phyloP scores from a whole-genome alignment of 1,284 basidiomycete species.

The Thelephora terrestris region DNA sequence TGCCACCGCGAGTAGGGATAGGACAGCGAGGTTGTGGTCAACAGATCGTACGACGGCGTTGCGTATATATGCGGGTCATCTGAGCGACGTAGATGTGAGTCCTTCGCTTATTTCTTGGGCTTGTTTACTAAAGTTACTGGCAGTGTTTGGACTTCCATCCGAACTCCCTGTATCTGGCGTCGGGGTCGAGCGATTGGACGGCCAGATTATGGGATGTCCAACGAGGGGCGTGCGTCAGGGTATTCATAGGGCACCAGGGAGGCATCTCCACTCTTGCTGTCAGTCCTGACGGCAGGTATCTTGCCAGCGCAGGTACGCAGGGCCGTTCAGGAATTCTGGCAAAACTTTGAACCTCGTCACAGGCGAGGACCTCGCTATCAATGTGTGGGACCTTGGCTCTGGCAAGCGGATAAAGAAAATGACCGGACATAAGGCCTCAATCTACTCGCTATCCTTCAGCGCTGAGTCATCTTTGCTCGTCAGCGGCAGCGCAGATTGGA shows the following conservation, averaged over 20 bases:
- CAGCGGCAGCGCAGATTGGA: constrained; percentile 87
- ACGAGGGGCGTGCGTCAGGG: constrained; percentile 83
- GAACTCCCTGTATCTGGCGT: constrained; percentile 95
- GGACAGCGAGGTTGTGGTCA: constrained; percentile 94
- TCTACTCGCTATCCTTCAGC: constrained; percentile 88
- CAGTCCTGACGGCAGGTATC: constrained; percentile 88
- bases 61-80: constrained; percentile 91
- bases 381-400: constrained; percentile 93
- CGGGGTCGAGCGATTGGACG: constrained; percentile 93
- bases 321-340: neutral
- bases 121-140: constrained; percentile 6
- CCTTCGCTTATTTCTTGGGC: constrained; percentile 6
- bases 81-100: constrained; percentile 94
- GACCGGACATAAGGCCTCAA: constrained; percentile 84
- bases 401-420: constrained; percentile 94
- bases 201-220: constrained; percentile 99
- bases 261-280: constrained; percentile 83
- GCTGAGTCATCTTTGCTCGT: constrained; percentile 87
- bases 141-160: constrained; percentile 96
- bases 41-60: constrained; percentile 85
- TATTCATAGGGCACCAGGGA: constrained; percentile 94
- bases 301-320: constrained; percentile 77
- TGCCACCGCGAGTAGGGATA: constrained; percentile 88
- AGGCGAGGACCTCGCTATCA: constrained; percentile 91
- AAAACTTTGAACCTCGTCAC: constrained; percentile 5